These are phyloP conservation scores for Hygrophila difformis DNA, from an alignment of 257 asterid species.

Conservation along the genomic window DNA sequence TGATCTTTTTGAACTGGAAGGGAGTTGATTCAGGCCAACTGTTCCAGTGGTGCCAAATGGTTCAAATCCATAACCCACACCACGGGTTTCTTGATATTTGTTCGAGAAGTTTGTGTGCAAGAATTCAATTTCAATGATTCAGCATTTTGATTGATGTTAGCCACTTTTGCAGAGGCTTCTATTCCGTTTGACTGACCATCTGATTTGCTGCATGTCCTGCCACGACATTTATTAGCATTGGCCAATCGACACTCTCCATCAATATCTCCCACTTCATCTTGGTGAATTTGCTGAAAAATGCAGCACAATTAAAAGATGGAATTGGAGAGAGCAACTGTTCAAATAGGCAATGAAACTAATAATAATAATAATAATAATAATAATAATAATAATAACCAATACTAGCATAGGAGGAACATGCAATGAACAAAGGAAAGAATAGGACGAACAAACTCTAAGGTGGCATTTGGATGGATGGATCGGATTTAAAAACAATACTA, in stretches of 20 bases:
- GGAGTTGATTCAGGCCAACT: slow-evolving; percentile 12
- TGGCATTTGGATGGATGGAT: too few relatives aligned
- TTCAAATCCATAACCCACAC: slow-evolving; percentile 20
- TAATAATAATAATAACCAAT: too few relatives aligned
- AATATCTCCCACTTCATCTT: slow-evolving; percentile 28
- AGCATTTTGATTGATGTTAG: slow-evolving; percentile 14
- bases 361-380: too few relatives aligned
- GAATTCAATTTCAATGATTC: slow-evolving; percentile 38
- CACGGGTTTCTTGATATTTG: slow-evolving; percentile 14
- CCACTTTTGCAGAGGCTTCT: slow-evolving; percentile 16
- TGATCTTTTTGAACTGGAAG: slow-evolving; percentile 21
- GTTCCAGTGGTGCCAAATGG: slow-evolving; percentile 21
- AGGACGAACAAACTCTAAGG: not conserved
- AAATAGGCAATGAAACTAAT: not conserved
- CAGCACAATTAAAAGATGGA: not conserved
- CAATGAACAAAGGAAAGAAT: not conserved
- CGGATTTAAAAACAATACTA: too few relatives aligned
- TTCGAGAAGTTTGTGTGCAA: slow-evolving; percentile 37
- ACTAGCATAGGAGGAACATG: not conserved
- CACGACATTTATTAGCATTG: slow-evolving; percentile 13
- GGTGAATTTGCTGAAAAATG: slow-evolving; percentile 36
- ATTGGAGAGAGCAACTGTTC: not conserved
- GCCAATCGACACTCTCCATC: slow-evolving; percentile 18
- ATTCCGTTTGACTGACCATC: slow-evolving; percentile 17
- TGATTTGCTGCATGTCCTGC: slow-evolving; percentile 22